Conservation (phyloP, 2,329 filamentous ascomycete species). For the Xylaria sp. region DNA sequence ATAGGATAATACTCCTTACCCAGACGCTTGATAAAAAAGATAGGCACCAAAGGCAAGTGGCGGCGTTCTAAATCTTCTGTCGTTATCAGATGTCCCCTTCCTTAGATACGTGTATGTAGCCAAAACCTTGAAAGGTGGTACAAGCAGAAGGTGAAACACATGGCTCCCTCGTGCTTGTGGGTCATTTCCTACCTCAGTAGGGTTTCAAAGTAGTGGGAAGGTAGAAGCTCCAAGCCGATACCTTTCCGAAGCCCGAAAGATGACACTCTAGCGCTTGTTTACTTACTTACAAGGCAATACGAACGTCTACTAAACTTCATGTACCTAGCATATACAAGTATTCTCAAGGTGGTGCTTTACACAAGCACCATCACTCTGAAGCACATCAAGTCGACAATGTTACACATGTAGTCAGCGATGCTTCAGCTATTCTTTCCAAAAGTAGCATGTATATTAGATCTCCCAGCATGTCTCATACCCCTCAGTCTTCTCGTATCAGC, state of each 20-base stretch:
- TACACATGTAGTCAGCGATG: constrained; percentile 29
- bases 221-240: background rate
- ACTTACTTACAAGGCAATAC: background rate
- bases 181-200: background rate
- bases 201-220: constrained; percentile 17
- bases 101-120: too few species aligned
- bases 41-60: background rate
- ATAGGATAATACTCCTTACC: background rate
- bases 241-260: background rate
- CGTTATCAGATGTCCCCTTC: background rate
- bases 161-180: constrained; percentile 26
- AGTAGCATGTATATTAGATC: constrained; percentile 17
- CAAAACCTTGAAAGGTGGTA: constrained; percentile 8
- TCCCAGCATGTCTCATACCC: constrained; percentile 28
- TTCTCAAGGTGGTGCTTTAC: constrained; percentile 25
- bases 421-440: constrained; percentile 14
- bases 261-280: background rate
- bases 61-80: background rate
- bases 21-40: background rate
- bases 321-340: background rate
- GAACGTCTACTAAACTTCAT: background rate
- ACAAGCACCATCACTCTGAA: background rate
- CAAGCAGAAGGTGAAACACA: constrained; percentile 21
- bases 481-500: constrained; percentile 4
- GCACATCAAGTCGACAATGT: background rate